These are phyloP conservation scores for Alternaria sp. DNA, from an alignment of 2,329 filamentous ascomycete genomes.

Conservation along the genomic window DNA sequence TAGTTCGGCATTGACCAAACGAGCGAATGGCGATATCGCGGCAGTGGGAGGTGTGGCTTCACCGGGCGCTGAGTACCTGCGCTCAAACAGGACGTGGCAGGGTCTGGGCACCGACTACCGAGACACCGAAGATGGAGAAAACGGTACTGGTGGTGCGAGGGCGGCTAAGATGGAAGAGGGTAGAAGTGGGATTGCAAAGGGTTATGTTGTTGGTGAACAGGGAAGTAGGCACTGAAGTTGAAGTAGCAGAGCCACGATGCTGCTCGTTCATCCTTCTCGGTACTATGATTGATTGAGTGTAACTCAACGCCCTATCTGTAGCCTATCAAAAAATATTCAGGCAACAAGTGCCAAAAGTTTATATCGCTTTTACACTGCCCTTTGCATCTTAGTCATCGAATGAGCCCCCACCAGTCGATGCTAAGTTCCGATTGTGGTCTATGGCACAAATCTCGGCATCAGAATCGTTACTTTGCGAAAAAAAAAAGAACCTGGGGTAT, in stretches of 20 bases:
- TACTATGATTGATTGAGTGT: not conserved
- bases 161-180: conserved; percentile 83
- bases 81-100: conserved; percentile 86
- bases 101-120: conserved; percentile 88
- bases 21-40: conserved; percentile 74
- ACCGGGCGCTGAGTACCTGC: conserved; percentile 87
- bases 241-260: not conserved
- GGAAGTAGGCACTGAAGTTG: conserved; percentile 31
- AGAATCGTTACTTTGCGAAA: too few relatives aligned
- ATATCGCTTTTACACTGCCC: too few relatives aligned
- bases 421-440: too few relatives aligned
- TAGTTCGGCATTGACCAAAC: conserved; percentile 67
- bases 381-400: too few relatives aligned
- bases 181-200: conserved; percentile 84
- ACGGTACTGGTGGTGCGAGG: conserved; percentile 54
- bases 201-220: conserved; percentile 77
- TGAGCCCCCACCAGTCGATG: too few relatives aligned
- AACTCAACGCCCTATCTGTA: too few relatives aligned
- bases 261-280: not conserved
- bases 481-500: not conserved
- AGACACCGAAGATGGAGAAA: conserved; percentile 67
- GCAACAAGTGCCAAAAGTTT: too few relatives aligned
- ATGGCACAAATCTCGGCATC: too few relatives aligned
- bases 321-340: too few relatives aligned
- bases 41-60: conserved; percentile 87